These are phyloP conservation scores for Haematococcus lacustris DNA, from an alignment of 139 green algal species.

Conservation along the genomic window DNA sequence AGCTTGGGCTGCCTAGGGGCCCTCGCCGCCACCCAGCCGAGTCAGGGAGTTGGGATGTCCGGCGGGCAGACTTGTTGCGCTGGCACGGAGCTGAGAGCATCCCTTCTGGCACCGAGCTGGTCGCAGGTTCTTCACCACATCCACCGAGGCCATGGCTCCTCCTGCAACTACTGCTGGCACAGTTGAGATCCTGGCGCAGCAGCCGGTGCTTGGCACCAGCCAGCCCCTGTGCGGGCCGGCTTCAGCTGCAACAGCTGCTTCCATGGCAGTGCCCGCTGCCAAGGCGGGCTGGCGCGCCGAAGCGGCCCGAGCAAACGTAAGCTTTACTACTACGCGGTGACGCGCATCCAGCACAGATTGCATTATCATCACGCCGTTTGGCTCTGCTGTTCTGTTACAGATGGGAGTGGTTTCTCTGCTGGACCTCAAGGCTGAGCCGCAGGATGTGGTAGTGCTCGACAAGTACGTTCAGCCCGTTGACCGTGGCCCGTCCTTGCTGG, in stretches of 20 bases:
- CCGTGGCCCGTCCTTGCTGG: constrained; percentile 19
- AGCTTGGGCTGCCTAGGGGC: too few species aligned
- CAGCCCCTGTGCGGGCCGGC: background rate
- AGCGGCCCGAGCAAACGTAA: constrained; percentile 5
- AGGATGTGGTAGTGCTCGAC: constrained; percentile 25
- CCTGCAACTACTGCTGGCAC: constrained; percentile 5
- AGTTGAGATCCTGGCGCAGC: constrained; percentile 1
- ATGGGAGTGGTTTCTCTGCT: constrained; percentile 8
- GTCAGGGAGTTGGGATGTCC: too few species aligned
- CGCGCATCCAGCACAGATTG: too few species aligned
- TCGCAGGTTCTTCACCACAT: background rate
- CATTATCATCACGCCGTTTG: too few species aligned
- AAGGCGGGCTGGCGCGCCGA: constrained; percentile 8
- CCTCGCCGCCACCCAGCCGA: too few species aligned
- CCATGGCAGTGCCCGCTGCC: background rate
- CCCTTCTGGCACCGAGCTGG: too few species aligned
- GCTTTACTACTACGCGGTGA: too few species aligned
- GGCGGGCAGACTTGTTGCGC: too few species aligned
- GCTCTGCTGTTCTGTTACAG: background rate
- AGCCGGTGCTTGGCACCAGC: background rate
- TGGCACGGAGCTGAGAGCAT: too few species aligned
- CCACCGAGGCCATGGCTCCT: constrained; percentile 7
- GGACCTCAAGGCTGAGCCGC: constrained; percentile 23
- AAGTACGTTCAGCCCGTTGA: constrained; percentile 31
- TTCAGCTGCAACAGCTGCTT: background rate